These are phyloP conservation scores for Phylloporus scabripes DNA, from an alignment of 768 basidiomycete species.

Conservation along the genomic window DNA sequence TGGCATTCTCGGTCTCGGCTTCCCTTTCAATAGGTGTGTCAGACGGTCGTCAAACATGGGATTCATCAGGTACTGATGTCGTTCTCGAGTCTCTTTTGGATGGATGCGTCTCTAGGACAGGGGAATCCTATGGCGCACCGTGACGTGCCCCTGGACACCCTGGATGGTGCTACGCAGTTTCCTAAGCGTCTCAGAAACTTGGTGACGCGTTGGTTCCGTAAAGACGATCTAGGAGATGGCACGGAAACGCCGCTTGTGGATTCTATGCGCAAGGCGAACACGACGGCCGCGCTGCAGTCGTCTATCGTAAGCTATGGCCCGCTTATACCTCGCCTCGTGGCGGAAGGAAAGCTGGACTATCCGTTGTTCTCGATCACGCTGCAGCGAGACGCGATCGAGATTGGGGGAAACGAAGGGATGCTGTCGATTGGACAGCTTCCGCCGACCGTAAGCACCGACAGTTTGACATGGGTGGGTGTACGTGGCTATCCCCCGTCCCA, in stretches of 20 bases:
- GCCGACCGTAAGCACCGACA: slow-evolving; percentile 38
- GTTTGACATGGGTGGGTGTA: slow-evolving; percentile 62
- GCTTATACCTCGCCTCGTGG: slow-evolving; percentile 42
- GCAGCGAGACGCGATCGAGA: slow-evolving; percentile 61
- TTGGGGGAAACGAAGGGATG: slow-evolving; percentile 64
- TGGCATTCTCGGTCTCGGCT: slow-evolving; percentile 73
- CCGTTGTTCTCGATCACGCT: slow-evolving; percentile 56
- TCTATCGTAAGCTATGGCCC: slow-evolving; percentile 42
- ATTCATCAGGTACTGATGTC: background rate
- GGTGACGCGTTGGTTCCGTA: slow-evolving; percentile 18
- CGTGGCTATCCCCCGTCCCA: slow-evolving; percentile 46
- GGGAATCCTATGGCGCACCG: background rate
- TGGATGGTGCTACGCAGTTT: background rate
- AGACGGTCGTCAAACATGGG: background rate
- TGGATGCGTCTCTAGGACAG: slow-evolving; percentile 29
- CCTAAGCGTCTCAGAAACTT: slow-evolving; percentile 10
- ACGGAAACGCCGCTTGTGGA: slow-evolving; percentile 1
- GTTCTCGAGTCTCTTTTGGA: slow-evolving; percentile 42
- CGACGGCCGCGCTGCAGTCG: slow-evolving; percentile 31
- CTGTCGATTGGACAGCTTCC: slow-evolving; percentile 67
- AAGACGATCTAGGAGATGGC: background rate
- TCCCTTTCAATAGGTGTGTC: slow-evolving; percentile 62
- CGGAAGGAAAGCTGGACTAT: slow-evolving; percentile 30
- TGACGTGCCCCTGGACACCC: background rate
- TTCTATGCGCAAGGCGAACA: slow-evolving; percentile 7